These are phyloP conservation scores for Paecilomyces sp. DNA, from an alignment of 2,329 filamentous ascomycete genomes.

Conservation along the genomic window DNA sequence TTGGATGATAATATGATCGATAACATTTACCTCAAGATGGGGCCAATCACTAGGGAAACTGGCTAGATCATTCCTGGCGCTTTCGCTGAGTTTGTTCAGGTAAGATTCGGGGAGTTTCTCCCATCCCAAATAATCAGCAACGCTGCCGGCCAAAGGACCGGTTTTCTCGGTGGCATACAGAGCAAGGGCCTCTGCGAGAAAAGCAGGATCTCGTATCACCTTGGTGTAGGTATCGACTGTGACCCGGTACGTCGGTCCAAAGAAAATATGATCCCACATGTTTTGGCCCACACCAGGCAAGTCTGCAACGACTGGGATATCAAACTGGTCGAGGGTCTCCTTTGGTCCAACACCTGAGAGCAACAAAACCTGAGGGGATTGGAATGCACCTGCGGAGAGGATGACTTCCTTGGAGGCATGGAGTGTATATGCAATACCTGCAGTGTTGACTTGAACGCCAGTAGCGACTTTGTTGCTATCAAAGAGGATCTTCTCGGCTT, in stretches of 20 bases:
- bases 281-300: background rate
- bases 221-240: no score
- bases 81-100: no score
- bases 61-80: no score
- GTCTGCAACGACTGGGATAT: background rate
- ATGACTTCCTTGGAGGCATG: background rate
- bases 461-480: background rate
- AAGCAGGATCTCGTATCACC: no score
- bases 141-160: no score
- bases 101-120: no score
- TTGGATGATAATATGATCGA: no score
- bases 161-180: no score
- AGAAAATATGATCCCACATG: background rate
- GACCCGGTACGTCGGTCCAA: background rate
- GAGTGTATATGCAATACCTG: background rate
- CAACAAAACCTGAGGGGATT: background rate
- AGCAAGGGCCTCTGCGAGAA: no score
- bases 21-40: no score
- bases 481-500: background rate
- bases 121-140: no score
- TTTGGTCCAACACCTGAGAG: background rate
- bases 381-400: background rate
- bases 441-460: background rate
- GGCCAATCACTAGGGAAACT: no score
- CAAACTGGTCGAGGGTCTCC: background rate